Evolutionary conservation across 2,329 filamentous ascomycete species (phyloP).

Genomic region (Botrytis cinerea): DNA sequence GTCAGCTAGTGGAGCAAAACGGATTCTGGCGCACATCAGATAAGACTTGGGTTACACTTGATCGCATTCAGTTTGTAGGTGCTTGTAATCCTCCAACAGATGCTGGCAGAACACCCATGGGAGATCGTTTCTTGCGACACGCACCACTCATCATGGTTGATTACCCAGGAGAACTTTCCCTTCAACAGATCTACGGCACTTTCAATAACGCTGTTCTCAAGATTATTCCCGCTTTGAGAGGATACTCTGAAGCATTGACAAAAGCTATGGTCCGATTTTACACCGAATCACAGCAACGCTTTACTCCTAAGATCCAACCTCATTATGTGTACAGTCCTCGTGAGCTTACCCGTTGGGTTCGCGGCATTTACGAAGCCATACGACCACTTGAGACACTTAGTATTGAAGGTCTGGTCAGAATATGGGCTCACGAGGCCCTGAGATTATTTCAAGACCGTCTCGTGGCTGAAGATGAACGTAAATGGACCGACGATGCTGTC

Average conservation of each 20-base stretch:
- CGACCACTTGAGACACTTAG: constrained; percentile 84
- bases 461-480: constrained; percentile 88
- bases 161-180: constrained; percentile 91
- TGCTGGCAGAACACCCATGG: constrained; percentile 92
- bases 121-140: constrained; percentile 89
- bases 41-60: constrained; percentile 96
- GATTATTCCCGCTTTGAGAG: constrained; percentile 91
- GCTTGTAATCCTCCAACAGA: constrained; percentile 98
- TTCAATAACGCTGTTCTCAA: constrained; percentile 97
- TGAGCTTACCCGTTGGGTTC: constrained; percentile 96
- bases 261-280: constrained; percentile 98
- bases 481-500: constrained; percentile 91
- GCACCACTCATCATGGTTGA: constrained; percentile 99
- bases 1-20: constrained; percentile 97
- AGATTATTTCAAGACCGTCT: constrained; percentile 97
- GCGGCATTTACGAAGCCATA: constrained; percentile 96
- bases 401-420: constrained; percentile 88
- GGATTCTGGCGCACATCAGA: constrained; percentile 98
- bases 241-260: constrained; percentile 90
- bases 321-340: constrained; percentile 99
- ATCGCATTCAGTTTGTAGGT: constrained; percentile 97
- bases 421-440: constrained; percentile 97
- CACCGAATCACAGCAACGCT: constrained; percentile 87
- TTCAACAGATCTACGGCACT: constrained; percentile 97
- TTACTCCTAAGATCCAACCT: constrained; percentile 94